These are phyloP conservation scores for Trametes versicolor DNA, from an alignment of 1,284 basidiomycete genomes.

Conservation along the genomic window DNA sequence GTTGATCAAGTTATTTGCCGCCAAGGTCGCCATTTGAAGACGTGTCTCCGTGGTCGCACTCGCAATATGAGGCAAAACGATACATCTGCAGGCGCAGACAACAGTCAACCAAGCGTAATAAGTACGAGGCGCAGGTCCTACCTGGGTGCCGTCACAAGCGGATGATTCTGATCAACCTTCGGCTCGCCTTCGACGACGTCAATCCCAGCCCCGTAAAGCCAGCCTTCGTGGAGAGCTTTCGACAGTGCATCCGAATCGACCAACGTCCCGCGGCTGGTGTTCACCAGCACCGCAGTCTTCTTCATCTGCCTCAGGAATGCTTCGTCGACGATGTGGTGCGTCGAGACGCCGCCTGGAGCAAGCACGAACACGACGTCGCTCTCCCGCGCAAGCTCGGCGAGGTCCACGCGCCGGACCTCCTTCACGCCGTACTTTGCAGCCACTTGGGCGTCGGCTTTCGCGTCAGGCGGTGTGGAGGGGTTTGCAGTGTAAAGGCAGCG, in stretches of 20 bases:
- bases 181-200: slow-evolving; percentile 97
- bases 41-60: slow-evolving; percentile 91
- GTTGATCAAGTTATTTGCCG: slow-evolving; percentile 71
- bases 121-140: slow-evolving; percentile 41
- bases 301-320: slow-evolving; percentile 88
- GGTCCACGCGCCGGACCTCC: slow-evolving; percentile 67
- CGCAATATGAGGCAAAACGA: slow-evolving; percentile 90
- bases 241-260: slow-evolving; percentile 92
- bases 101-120: neutral
- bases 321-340: slow-evolving; percentile 79
- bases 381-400: slow-evolving; percentile 73
- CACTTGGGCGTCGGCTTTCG: slow-evolving; percentile 63
- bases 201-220: slow-evolving; percentile 92
- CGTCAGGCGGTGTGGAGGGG: slow-evolving; percentile 55
- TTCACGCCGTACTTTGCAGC: slow-evolving; percentile 57
- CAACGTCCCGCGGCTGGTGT: slow-evolving; percentile 82
- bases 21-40: slow-evolving; percentile 81
- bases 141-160: slow-evolving; percentile 81
- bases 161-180: slow-evolving; percentile 76
- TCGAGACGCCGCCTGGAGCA: slow-evolving; percentile 80
- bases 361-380: slow-evolving; percentile 89
- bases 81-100: slow-evolving; percentile 60
- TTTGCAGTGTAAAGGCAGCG: slow-evolving; percentile 73
- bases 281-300: slow-evolving; percentile 81
- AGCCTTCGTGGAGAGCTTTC: slow-evolving; percentile 76